phyloP scores from a whole-genome alignment of 805 yeast genomes.

The Metschnikowia koreensis region DNA sequence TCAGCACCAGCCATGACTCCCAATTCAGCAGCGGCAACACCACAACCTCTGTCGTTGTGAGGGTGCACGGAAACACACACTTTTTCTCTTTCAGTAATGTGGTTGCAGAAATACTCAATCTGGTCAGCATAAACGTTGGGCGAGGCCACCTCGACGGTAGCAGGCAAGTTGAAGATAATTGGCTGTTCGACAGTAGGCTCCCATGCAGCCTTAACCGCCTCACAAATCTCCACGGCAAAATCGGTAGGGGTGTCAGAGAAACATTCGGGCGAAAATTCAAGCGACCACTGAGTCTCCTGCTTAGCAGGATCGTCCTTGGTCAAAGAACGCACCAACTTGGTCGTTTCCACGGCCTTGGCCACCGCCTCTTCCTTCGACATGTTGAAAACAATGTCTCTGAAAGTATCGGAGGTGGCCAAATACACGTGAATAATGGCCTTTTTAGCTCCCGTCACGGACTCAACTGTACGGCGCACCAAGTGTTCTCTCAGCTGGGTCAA shows the following conservation, averaged over 20 bases:
- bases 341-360: conserved; percentile 66
- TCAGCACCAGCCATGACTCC: conserved; percentile 83
- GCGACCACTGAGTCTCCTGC: conserved; percentile 64
- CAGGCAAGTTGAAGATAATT: conserved; percentile 75
- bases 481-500: conserved; percentile 77
- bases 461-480: conserved; percentile 70
- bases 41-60: conserved; percentile 81
- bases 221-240: conserved; percentile 73
- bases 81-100: conserved; percentile 70
- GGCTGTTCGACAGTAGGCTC: conserved; percentile 74
- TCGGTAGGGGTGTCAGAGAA: conserved; percentile 74
- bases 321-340: conserved; percentile 62
- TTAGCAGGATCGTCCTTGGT: conserved; percentile 72
- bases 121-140: conserved; percentile 81
- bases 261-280: conserved; percentile 77
- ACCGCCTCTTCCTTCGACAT: conserved; percentile 69
- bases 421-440: conserved; percentile 70
- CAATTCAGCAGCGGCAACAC: conserved; percentile 78
- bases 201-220: conserved; percentile 78
- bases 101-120: conserved; percentile 67
- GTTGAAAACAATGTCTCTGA: conserved; percentile 73
- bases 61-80: conserved; percentile 69
- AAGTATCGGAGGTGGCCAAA: conserved; percentile 71
- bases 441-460: conserved; percentile 69
- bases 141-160: conserved; percentile 74